Base-by-base conservation (phyloP, 164 flowering plant genomes). In the Piper betle region DNA sequence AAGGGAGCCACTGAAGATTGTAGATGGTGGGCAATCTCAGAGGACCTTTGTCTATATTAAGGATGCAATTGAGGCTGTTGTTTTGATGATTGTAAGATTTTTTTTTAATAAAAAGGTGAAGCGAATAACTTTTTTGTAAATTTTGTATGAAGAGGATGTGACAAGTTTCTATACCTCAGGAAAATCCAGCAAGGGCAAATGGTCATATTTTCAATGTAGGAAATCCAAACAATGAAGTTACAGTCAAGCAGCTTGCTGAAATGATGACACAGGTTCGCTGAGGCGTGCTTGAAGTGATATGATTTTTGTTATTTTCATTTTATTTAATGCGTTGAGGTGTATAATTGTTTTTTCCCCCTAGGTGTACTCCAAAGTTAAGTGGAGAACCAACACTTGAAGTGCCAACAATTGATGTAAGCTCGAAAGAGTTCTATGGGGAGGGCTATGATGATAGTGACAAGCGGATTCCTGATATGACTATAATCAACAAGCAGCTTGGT, bases 401-500 rank as follows among this genome's bases (percentile, higher is more conserved):
- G 4, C 97, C 99, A 8, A 93, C 99, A 2, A 50, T 90, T 48
- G 97, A 93, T 74, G 81, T 93, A 13, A 86, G 91, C 77, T 93
- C 99, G 46, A 81, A 90, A 66, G 99, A 87, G 74, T 93, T 93
- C 53, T 93, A 93, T 64, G 99, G 99, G 19, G 99, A 79, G 72
- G 99, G 97, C 39, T 93, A 93, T 46, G 99, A 93, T 78, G 99
- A 90, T 67, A 93, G 96, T 75, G 99, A 89, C 66, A 89, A 84
- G 66, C 79, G 97, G 64, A 87, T 89, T 68, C 97, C 97, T 6
- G 97, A 89, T 80, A 93, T 93, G 99, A 93, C 99, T 67, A 88
- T 93, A 37, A 90, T 90, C 73, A 90, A 90, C 59, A 78, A 59
- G 64, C 99, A 93, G 63, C 94, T 90, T 42, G 97, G 99, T 93